These are phyloP conservation scores for Pezicula radicicola DNA, from an alignment of 2,329 filamentous ascomycete species.

Conservation along the genomic window DNA sequence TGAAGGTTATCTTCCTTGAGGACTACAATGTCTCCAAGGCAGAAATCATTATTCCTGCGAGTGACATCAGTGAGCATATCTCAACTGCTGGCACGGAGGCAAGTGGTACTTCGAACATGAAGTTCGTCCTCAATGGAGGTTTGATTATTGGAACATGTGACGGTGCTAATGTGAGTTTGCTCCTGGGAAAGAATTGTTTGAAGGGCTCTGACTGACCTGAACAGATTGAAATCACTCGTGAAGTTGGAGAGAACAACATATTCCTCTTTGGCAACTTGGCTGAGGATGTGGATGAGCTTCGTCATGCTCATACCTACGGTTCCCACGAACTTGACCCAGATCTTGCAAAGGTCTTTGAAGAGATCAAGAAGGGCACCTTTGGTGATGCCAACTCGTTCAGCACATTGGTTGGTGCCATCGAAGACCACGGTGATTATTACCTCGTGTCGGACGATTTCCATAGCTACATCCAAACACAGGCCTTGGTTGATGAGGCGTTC, in stretches of 20 bases:
- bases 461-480: slow-evolving; percentile 88
- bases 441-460: slow-evolving; percentile 97
- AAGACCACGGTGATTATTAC: slow-evolving; percentile 95
- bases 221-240: slow-evolving; percentile 95
- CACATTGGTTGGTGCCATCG: slow-evolving; percentile 80
- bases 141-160: slow-evolving; percentile 98
- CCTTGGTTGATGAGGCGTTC: slow-evolving; percentile 88
- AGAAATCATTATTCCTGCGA: slow-evolving; percentile 92
- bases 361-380: slow-evolving; percentile 77
- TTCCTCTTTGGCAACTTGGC: slow-evolving; percentile 97
- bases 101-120: slow-evolving; percentile 96
- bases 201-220: slow-evolving; percentile 5
- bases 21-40: slow-evolving; percentile 99
- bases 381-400: slow-evolving; percentile 76
- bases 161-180: slow-evolving; percentile 79
- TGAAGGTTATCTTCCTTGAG: slow-evolving; percentile 96
- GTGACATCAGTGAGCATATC: slow-evolving; percentile 97
- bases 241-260: slow-evolving; percentile 95
- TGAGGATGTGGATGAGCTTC: slow-evolving; percentile 94
- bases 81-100: slow-evolving; percentile 95
- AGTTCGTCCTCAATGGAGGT: slow-evolving; percentile 96
- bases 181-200: neutral
- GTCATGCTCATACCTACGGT: slow-evolving; percentile 84
- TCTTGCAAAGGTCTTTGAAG: slow-evolving; percentile 77
- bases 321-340: slow-evolving; percentile 73